These are phyloP conservation scores for Penicillium sp. DNA, from an alignment of 2,329 filamentous ascomycete species.

Conservation along the genomic window DNA sequence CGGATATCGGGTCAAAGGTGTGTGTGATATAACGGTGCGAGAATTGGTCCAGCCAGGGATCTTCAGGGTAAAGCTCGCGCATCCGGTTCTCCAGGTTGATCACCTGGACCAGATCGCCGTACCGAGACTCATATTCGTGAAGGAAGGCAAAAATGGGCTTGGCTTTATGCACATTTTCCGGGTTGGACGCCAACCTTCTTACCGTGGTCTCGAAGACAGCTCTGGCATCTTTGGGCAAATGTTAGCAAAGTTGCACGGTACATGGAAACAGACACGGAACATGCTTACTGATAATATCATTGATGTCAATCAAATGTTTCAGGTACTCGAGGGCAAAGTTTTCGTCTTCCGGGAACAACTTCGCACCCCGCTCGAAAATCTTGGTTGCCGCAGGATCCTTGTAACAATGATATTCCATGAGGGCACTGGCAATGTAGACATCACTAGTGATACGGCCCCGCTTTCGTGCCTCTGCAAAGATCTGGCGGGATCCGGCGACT, in stretches of 20 bases:
- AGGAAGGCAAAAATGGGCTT: conserved; percentile 90
- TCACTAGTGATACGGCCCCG: conserved; percentile 89
- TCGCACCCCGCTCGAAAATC: conserved; percentile 93
- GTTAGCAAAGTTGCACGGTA: conserved; percentile 17
- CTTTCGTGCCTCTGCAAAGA: conserved; percentile 87
- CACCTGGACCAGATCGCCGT: conserved; percentile 89
- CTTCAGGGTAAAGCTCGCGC: conserved; percentile 89
- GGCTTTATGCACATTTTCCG: conserved; percentile 73
- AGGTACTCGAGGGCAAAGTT: conserved; percentile 93
- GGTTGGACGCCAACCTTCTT: conserved; percentile 76
- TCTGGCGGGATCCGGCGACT: conserved; percentile 74
- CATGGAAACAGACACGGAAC: conserved; percentile 38
- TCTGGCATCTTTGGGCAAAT: conserved; percentile 70
- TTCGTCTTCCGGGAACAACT: conserved; percentile 92
- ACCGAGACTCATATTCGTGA: conserved; percentile 93
- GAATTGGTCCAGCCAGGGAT: conserved; percentile 77
- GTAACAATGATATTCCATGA: conserved; percentile 95
- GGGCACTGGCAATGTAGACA: conserved; percentile 89
- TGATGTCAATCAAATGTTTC: conserved; percentile 88
- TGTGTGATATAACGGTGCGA: conserved; percentile 73
- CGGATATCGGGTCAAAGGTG: conserved; percentile 78
- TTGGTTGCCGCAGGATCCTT: conserved; percentile 90
- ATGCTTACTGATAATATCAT: conserved; percentile 82
- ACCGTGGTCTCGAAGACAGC: conserved; percentile 96
- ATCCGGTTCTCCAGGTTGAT: conserved; percentile 90